phyloP scores from a whole-genome alignment of 331 rosid genomes.

The Saraca asoca region DNA sequence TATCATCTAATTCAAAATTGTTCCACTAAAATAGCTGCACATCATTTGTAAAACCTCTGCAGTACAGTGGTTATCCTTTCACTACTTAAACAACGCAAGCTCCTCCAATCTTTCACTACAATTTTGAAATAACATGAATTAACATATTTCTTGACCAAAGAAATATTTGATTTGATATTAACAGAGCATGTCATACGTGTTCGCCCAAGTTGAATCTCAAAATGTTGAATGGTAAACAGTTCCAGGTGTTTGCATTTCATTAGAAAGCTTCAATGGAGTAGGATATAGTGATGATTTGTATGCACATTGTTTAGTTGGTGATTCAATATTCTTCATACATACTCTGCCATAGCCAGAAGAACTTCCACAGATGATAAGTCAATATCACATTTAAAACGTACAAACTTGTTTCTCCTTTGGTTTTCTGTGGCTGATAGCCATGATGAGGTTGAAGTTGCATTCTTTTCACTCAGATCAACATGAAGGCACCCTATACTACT shows the following conservation, averaged over 20 bases:
- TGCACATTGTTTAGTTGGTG: slow-evolving; percentile 54
- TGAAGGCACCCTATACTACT: slow-evolving; percentile 39
- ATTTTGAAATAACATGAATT: no score
- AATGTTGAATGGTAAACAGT: slow-evolving; percentile 72
- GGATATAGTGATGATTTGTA: slow-evolving; percentile 62
- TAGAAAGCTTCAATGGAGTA: slow-evolving; percentile 78
- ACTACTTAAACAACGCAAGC: no score
- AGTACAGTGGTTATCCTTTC: no score
- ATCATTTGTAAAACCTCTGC: no score
- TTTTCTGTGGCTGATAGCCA: slow-evolving; percentile 45
- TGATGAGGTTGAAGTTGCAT: slow-evolving; percentile 42
- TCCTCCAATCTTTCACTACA: no score
- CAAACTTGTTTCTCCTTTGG: slow-evolving; percentile 63
- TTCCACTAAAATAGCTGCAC: no score
- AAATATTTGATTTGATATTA: no score
- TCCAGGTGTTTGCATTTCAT: slow-evolving; percentile 95
- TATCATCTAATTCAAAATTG: no score
- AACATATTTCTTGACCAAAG: no score
- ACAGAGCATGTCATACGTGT: no score
- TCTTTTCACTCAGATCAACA: slow-evolving; percentile 34
- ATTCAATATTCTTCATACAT: slow-evolving; percentile 37
- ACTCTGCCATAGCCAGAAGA: slow-evolving; percentile 51
- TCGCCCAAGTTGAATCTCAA: slow-evolving; percentile 48
- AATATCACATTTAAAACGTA: slow-evolving; percentile 65
- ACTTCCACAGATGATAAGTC: slow-evolving; percentile 48